A percentile compares a stretch with the other conserved stretches of the same genome.
Evolutionary conservation across 2,329 filamentous ascomycete genomes (phyloP).

Genomic region (Neofusicoccum umdonicola): DNA sequence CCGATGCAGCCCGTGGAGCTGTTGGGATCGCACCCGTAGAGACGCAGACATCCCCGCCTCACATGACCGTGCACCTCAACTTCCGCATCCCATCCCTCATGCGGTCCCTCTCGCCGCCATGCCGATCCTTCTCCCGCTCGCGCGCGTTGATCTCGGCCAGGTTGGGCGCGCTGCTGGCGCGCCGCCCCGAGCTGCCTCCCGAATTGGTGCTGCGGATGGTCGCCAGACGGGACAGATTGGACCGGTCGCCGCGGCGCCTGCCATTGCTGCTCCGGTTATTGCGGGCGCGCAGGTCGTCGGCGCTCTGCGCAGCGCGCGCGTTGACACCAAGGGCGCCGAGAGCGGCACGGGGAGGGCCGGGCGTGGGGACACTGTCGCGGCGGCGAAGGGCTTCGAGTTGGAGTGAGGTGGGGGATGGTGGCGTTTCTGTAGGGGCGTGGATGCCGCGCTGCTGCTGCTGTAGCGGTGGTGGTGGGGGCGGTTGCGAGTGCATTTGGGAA

Average conservation of each 20-base stretch:
- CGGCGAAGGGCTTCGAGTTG: neutral
- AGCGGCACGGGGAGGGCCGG: neutral
- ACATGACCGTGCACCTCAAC: constrained; percentile 12
- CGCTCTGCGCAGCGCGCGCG: constrained; percentile 8
- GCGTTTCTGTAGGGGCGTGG: neutral
- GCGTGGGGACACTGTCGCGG: constrained; percentile 3
- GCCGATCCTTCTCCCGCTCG: neutral
- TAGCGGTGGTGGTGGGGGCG: no score
- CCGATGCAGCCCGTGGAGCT: no score
- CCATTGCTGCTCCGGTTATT: neutral
- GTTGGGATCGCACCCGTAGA: no score
- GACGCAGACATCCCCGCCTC: neutral
- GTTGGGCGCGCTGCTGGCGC: neutral
- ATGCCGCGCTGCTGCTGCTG: neutral
- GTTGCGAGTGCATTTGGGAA: neutral
- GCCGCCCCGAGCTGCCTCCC: neutral
- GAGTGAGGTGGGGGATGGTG: neutral
- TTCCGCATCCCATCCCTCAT: constrained; percentile 1
- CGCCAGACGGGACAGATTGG: neutral
- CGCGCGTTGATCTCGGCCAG: neutral
- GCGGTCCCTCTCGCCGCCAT: neutral
- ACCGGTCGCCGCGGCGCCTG: neutral
- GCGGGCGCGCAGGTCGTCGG: neutral
- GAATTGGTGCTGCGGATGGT: constrained; percentile 11
- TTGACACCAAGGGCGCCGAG: neutral